Percentiles rank a stretch among this genome's conserved stretches.
Conservation (phyloP, 2,329 filamentous ascomycete genomes). For the Phyllosticta capitalensis region DNA sequence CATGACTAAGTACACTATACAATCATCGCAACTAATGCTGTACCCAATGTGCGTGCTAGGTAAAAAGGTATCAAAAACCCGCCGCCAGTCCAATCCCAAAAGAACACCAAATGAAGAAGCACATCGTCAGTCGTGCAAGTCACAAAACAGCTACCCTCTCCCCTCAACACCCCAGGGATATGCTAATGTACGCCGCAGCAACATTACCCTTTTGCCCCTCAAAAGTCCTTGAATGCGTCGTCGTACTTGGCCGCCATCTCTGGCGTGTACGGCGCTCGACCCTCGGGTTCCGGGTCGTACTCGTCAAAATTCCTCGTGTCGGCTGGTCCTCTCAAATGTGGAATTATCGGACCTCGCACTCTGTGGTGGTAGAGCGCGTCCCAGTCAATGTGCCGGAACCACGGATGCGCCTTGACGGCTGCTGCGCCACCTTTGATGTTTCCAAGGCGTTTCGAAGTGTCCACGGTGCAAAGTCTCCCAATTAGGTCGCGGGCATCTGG, state of each 20-base stretch:
- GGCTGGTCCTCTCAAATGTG: conserved; percentile 61
- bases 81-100: background rate
- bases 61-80: conserved; percentile 9
- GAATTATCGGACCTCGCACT: conserved; percentile 61
- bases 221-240: conserved; percentile 63
- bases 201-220: conserved; percentile 1
- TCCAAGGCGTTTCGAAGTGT: conserved; percentile 66
- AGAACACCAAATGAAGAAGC: background rate
- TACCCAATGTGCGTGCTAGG: conserved; percentile 10
- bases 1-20: conserved; percentile 8
- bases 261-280: conserved; percentile 56
- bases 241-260: conserved; percentile 64
- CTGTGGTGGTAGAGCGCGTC: conserved; percentile 57
- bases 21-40: conserved; percentile 7
- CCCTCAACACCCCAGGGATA: background rate
- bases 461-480: conserved; percentile 65
- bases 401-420: conserved; percentile 65
- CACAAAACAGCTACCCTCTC: background rate
- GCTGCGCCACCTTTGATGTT: conserved; percentile 67
- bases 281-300: conserved; percentile 66
- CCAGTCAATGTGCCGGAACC: conserved; percentile 67
- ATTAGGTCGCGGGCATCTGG: conserved; percentile 65
- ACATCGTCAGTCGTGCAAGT: background rate
- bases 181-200: background rate
- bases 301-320: conserved; percentile 75